Evolutionary conservation across 2,329 filamentous ascomycete genomes (phyloP).

Genomic region (Phialemonium atrogriseum): DNA sequence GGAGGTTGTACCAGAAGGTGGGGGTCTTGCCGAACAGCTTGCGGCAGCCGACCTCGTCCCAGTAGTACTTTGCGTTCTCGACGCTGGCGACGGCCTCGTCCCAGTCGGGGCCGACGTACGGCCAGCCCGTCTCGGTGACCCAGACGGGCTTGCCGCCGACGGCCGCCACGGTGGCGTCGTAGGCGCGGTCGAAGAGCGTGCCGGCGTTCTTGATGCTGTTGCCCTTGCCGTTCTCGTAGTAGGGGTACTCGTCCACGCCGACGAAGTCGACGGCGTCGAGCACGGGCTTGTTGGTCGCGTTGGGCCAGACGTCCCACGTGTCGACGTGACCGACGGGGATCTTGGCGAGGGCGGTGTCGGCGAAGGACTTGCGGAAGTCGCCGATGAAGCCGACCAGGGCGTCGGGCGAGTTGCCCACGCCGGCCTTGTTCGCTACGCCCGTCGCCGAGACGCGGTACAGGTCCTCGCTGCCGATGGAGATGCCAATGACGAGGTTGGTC

Average conservation of each 20-base stretch:
- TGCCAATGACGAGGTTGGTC: conserved; percentile 52
- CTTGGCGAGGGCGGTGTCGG: conserved; percentile 31
- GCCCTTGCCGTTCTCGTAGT: conserved; percentile 50
- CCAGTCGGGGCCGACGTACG: conserved; percentile 42
- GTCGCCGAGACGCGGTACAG: conserved; percentile 55
- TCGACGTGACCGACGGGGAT: conserved; percentile 58
- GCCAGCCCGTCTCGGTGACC: conserved; percentile 61
- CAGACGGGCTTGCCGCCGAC: conserved; percentile 47
- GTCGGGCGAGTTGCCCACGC: conserved; percentile 50
- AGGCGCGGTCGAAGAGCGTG: conserved; percentile 45
- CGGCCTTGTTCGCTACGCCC: conserved; percentile 54
- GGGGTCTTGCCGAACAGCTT: conserved; percentile 45
- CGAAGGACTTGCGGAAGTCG: conserved; percentile 52
- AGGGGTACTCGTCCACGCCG: conserved; percentile 58
- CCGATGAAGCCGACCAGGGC: conserved; percentile 58
- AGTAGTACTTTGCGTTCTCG: conserved; percentile 56
- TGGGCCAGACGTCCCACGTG: conserved; percentile 57
- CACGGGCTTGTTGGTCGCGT: conserved; percentile 50
- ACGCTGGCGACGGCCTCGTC: conserved; percentile 46
- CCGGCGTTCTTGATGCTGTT: conserved; percentile 48
- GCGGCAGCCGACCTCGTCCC: conserved; percentile 52
- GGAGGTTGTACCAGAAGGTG: conserved; percentile 55
- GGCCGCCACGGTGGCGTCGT: conserved; percentile 33
- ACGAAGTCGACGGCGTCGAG: conserved; percentile 56
- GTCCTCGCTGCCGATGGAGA: conserved; percentile 60